Conservation (phyloP, 768 basidiomycete genomes). For the Tulasnella calospora region DNA sequence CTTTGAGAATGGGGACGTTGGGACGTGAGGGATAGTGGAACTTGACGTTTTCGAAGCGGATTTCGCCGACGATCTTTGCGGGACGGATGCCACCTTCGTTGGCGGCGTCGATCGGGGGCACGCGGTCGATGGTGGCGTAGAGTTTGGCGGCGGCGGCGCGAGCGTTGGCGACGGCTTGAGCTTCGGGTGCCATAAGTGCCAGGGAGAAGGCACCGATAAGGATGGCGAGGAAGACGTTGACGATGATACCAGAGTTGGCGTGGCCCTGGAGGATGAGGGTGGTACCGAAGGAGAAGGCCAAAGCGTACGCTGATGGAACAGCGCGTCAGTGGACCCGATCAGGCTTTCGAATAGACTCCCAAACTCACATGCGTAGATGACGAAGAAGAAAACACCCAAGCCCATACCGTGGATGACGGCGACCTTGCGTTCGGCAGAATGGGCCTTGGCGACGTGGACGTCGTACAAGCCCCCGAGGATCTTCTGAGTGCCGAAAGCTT, state of each 20-base stretch:
- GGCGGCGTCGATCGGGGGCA: conserved; percentile 80
- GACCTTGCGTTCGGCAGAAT: conserved; percentile 51
- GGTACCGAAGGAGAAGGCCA: conserved; percentile 86
- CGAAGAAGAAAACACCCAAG: conserved; percentile 61
- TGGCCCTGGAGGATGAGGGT: conserved; percentile 65
- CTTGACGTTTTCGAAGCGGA: conserved; percentile 64
- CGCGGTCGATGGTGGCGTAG: conserved; percentile 79
- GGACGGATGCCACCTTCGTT: conserved; percentile 62
- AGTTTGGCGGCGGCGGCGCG: conserved; percentile 84
- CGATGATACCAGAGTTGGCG: conserved; percentile 62
- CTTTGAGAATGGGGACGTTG: conserved; percentile 71
- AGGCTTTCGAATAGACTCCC: not conserved
- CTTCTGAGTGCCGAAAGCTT: conserved; percentile 81
- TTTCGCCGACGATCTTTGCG: conserved; percentile 60
- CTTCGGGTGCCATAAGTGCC: conserved; percentile 76
- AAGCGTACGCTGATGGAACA: conserved; percentile 48
- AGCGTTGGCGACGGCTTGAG: conserved; percentile 80
- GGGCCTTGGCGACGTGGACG: conserved; percentile 50
- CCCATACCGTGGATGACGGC: conserved; percentile 53
- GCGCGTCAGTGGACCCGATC: not conserved
- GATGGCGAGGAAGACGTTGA: conserved; percentile 80
- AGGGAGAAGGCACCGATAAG: conserved; percentile 89
- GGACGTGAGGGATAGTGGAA: conserved; percentile 86
- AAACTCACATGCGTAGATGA: conserved; percentile 54
- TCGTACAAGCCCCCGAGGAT: conserved; percentile 64